A percentile compares a stretch with the other conserved stretches of the same genome.
These are phyloP conservation scores for Globisporangium irregulare DNA, from an alignment of 352 stramenopile species.

Conservation along the genomic window DNA sequence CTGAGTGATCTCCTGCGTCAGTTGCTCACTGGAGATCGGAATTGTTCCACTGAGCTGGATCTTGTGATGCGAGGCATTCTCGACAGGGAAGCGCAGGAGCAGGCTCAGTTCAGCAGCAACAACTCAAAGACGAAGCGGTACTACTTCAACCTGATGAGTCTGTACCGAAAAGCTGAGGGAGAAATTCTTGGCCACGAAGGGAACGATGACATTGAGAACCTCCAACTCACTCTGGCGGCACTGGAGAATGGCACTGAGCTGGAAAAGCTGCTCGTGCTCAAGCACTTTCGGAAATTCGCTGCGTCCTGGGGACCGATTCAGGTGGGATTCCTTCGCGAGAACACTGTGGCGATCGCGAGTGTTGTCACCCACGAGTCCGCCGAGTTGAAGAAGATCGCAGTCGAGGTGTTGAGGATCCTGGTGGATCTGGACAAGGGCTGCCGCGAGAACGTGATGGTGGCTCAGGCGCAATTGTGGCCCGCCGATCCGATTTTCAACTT, in stretches of 20 bases:
- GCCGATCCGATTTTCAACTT: neutral
- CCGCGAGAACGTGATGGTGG: neutral
- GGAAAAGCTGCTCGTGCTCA: slow-evolving; percentile 2
- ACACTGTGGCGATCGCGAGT: neutral
- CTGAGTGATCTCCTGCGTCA: slow-evolving; percentile 11
- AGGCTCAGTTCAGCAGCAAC: neutral
- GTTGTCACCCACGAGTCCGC: neutral
- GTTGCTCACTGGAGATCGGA: neutral
- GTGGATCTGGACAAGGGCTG: neutral
- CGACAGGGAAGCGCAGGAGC: neutral
- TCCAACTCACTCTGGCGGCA: neutral
- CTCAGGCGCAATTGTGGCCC: neutral
- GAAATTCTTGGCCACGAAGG: neutral
- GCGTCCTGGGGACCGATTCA: neutral
- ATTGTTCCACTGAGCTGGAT: neutral
- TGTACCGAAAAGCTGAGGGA: neutral
- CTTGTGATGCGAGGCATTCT: slow-evolving; percentile 11
- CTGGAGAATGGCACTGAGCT: slow-evolving; percentile 2
- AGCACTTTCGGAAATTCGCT: neutral
- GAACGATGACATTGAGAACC: neutral
- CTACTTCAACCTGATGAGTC: neutral
- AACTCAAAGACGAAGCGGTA: neutral
- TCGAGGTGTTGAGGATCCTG: slow-evolving; percentile 1
- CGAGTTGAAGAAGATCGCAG: neutral
- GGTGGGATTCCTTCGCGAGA: neutral